phyloP scores from a whole-genome alignment of 1,139 yeast genomes.

The Insectozyma bohioensis region DNA sequence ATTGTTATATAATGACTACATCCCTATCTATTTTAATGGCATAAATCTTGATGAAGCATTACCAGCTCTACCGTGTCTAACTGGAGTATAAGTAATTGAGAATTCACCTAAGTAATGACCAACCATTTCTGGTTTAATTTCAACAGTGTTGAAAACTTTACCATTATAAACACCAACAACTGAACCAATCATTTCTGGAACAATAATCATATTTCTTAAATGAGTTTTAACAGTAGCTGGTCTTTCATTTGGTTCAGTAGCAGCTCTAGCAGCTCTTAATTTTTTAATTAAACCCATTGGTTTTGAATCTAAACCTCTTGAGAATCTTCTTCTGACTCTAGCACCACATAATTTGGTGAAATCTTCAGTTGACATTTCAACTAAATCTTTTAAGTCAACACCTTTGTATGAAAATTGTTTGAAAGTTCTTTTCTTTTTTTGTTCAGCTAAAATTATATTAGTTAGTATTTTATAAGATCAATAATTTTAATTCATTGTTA shows the following conservation, averaged over 20 bases:
- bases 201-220: constrained; percentile 97
- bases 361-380: constrained; percentile 94
- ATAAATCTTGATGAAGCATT: constrained; percentile 85
- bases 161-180: constrained; percentile 99
- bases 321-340: constrained; percentile 99
- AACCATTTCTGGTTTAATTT: constrained; percentile 98
- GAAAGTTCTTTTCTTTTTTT: constrained; percentile 86
- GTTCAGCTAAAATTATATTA: constrained; percentile 39
- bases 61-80: constrained; percentile 99
- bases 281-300: constrained; percentile 97
- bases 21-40: constrained; percentile 50
- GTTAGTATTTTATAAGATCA: constrained; percentile 10
- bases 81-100: constrained; percentile 99
- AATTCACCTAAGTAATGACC: constrained; percentile 99
- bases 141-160: constrained; percentile 99
- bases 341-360: constrained; percentile 96
- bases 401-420: constrained; percentile 99
- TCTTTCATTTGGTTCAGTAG: constrained; percentile 91
- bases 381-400: constrained; percentile 92
- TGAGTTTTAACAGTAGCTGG: constrained; percentile 99
- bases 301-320: constrained; percentile 95
- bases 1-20: neutral
- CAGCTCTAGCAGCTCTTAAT: constrained; percentile 96
- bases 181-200: constrained; percentile 99
- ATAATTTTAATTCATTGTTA: too few relatives aligned